A percentile compares a stretch with the other conserved stretches of the same genome.
Conservation (phyloP, 2,329 filamentous ascomycete genomes). For the Metarhizium rileyi region DNA sequence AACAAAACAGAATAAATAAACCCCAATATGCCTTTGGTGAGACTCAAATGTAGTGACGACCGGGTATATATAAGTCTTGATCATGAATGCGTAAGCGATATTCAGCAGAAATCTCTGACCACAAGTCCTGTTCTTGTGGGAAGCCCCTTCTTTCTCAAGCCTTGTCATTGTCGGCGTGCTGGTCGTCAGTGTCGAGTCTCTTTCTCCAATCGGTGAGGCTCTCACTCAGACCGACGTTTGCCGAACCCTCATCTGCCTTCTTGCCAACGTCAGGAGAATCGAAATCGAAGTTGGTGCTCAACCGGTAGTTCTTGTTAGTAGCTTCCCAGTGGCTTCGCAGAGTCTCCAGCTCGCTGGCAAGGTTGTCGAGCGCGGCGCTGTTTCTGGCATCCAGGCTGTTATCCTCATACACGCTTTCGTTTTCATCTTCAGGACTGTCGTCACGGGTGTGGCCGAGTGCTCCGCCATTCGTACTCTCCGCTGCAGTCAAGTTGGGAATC, state of each 20-base stretch:
- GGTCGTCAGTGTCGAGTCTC: conserved; percentile 51
- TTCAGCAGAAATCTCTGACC: too few relatives aligned
- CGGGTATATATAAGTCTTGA: conserved; percentile 21
- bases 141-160: neutral
- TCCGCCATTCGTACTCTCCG: conserved; percentile 24
- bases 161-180: conserved; percentile 12
- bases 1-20: neutral
- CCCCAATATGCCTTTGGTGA: conserved; percentile 7
- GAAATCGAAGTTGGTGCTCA: conserved; percentile 85
- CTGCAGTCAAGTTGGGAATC: conserved; percentile 33
- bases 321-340: conserved; percentile 89
- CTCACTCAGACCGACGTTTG: conserved; percentile 48
- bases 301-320: conserved; percentile 87
- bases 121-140: neutral
- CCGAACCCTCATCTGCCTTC: conserved; percentile 33
- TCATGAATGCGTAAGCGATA: neutral
- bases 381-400: conserved; percentile 38
- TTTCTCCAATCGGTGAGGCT: conserved; percentile 74
- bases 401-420: conserved; percentile 54
- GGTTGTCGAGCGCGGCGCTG: conserved; percentile 70
- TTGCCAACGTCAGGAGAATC: conserved; percentile 39
- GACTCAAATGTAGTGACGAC: conserved; percentile 15
- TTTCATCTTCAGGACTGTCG: conserved; percentile 49
- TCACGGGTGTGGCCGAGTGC: conserved; percentile 36
- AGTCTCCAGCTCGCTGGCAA: conserved; percentile 86